Base-by-base conservation (phyloP, 1,284 basidiomycete genomes). In the Irpex sp. region DNA sequence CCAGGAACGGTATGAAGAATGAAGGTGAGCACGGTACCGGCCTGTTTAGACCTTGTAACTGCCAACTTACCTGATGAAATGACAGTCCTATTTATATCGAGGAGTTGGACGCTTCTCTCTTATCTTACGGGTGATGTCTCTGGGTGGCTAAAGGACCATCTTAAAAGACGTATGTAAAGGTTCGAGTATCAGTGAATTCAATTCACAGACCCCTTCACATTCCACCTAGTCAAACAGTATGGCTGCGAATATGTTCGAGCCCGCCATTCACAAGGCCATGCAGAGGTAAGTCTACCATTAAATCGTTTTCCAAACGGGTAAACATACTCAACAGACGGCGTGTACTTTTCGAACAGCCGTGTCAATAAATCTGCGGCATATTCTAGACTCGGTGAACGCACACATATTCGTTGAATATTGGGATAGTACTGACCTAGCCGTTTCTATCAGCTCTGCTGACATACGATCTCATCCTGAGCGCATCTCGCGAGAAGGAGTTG, bases 291-390 rank as follows among this genome's bases (percentile, higher is more conserved):
- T n/a, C 14, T 45, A 12, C 12, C 42, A 23, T 23, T 23, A 23
- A 23, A 23, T 4, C 23, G 2, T 23, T 23, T 23, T 23, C 23
- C 23, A 23, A 23, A 23, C 39, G 33, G 42, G 21, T 23, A 37
- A 10, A 21, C 57, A 12, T n/a, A 16, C 12, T 18, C n/a, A 21
- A 21, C 14, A 58, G 9, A 8, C 35, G 48, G 14, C 19, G 9
- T 47, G 35, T 52, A 21, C 18, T 9, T 45, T 21, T 19, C 56
- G 37, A n/a, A 45, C 35, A 61, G 60, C 23, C 60, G 57, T 7
- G 60, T 61, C 23, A 61, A 61, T 19, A 61, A 61, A 36, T 61
- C 42, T 14, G 60, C 60, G 16, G 60, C 60, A 14, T 61, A 61
- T 39, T 61, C 60, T n/a, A 49, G 60, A 14, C 60, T 61, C 23